Base-by-base conservation (phyloP, 164 flowering plant species). In the Santalum album region DNA sequence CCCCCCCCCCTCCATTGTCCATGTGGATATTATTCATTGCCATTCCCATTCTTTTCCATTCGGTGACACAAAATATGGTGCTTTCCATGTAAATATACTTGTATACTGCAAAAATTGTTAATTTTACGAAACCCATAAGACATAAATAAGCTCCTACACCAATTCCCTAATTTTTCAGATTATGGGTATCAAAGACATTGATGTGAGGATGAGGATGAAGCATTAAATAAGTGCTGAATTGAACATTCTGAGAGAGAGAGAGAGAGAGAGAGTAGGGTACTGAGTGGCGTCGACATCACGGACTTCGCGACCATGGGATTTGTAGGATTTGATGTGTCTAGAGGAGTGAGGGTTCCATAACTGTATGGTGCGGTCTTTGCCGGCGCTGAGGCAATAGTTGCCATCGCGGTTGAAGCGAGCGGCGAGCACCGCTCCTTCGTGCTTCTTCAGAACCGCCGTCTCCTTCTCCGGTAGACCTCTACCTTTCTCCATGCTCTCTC, bases 291-390 rank as follows among this genome's bases (percentile, higher is more conserved):
- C 87, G 53, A 92, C 88, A 54, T 92, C 97, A 35, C 97, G 87
- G 65, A 92, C 97, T 67, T 85, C 95, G 38, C 97, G 84, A 66
- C 82, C 99, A 43, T 92, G 99, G 23, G 87, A 67, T 65, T 85
- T 89, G 81, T 87, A 92, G 69, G 95, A 79, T 65, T 85, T 92
- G 79, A 92, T 85, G 72, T 82, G 96, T 55, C 81, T 78, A 18
- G 96, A 95, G 26, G 95, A 82, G 72, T 87, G 96, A 19, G 96
- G 99, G 63, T 92, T 92, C 97, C 97, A 90, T 34, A 92, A 86
- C 32, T 91, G 90, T 29, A 92, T 80, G 51, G 94, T 89, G 18
- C 96, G 83, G 69, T 92, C 96, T 59, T 92, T 89, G 67, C 99
- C 96, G 70, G 87, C 74, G 69, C 83, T 87, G 20, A 87, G 76